Conservation (phyloP, 495 filamentous ascomycete species). For the Neurospora sp. region DNA sequence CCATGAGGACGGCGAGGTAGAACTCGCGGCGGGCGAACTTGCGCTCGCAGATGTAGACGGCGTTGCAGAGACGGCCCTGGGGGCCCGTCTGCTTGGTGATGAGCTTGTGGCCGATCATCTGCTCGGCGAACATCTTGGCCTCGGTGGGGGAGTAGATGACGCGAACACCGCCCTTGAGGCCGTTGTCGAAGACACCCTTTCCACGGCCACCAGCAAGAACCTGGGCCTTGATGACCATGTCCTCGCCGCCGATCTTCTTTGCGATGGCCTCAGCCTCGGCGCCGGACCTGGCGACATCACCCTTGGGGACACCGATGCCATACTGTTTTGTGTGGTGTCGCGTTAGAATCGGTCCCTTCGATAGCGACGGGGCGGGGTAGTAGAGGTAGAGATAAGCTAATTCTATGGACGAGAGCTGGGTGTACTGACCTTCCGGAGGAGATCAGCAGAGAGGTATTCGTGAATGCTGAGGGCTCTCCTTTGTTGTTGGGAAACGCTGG, state of each 20-base stretch:
- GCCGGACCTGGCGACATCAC: constrained; percentile 68
- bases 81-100: constrained; percentile 98
- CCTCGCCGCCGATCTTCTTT: constrained; percentile 80
- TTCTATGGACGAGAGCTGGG: neutral
- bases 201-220: constrained; percentile 95
- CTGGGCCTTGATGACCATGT: constrained; percentile 99
- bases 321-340: constrained; percentile 46
- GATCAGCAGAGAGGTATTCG: constrained; percentile 88
- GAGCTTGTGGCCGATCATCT: constrained; percentile 99
- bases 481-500: constrained; percentile 48
- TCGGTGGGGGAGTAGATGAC: constrained; percentile 84
- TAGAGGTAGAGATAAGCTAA: neutral
- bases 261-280: constrained; percentile 88
- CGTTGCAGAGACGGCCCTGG: constrained; percentile 80
- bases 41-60: constrained; percentile 97
- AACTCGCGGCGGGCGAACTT: constrained; percentile 99
- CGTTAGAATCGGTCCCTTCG: constrained; percentile 4
- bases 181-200: constrained; percentile 96
- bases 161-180: constrained; percentile 94
- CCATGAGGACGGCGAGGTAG: constrained; percentile 97
- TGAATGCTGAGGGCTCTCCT: constrained; percentile 85
- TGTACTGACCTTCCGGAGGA: constrained; percentile 63
- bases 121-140: constrained; percentile 94
- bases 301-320: constrained; percentile 85
- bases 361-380: neutral